Evolutionary conservation across 1,284 basidiomycete species (phyloP), one percentile per base, ranked within the genome.

Genomic region (Bjerkandera adusta): DNA sequence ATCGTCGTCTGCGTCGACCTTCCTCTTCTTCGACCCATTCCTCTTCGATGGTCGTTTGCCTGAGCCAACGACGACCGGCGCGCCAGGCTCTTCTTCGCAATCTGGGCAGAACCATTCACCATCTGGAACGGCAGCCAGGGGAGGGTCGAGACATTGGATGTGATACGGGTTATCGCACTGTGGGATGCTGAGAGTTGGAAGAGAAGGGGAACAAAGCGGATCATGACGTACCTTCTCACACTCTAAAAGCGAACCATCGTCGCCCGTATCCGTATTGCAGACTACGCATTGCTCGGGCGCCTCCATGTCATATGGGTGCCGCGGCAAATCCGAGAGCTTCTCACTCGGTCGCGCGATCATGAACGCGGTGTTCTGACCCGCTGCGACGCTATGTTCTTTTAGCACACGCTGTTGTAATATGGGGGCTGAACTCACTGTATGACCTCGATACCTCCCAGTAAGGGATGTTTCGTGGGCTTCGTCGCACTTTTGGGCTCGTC

Each of bases 81-180:
- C 66, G 24, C 64, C 68, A 0, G 67, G 67, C 11, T 61, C 58
- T 12, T 64, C 61, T 32, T 59, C 60, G 54, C 92, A 95, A 40
- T 76, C 71, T 0, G 87, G 82, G 59, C 92, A 95, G 74, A 94
- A 95, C 92, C 92, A 96, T 64, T 94, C 90, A 29, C 89, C 94
- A 18, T 91, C 89, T 0, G 95, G 95, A 12, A 95, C 71, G 1
- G 73, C 80, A 12, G 69, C 62, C 40, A 98, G 68, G 3, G 91
- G 89, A 5, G 93, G 94, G 26, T 73, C 68, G 39, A 96, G 76
- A 64, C 94, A 98, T 3, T 73, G 73, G 11, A 89, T 71, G 63
- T 98, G 94, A 63, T 89, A 97, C 0, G 93, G 91, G 37, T 79
- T 76, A 60, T 97, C 94, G 63, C 94, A 98, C 86, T 93, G 52